Evolutionary conservation across 2,329 filamentous ascomycete species (phyloP), one percentile per base, ranked within the genome.

Genomic region (Pseudogymnoascus sp.): DNA sequence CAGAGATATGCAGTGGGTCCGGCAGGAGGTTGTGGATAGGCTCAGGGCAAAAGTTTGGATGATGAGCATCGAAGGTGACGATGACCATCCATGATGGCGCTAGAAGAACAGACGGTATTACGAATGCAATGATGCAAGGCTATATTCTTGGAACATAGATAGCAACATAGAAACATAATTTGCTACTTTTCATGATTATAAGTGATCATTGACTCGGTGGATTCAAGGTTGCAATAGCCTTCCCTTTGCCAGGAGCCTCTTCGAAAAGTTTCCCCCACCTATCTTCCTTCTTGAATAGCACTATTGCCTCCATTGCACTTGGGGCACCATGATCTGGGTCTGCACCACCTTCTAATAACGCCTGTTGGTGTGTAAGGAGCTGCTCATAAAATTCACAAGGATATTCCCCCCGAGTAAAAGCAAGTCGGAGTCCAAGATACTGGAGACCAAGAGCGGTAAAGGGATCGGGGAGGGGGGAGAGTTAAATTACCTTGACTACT

Each of bases 21-120:
- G 81, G n/a, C 74, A 74, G 40, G 83, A 83, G 67, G 79, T 84
- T 15, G 76, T 86, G 60, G 82, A 84, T 69, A 76, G 77, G 60
- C 70, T 87, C 69, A 81, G 76, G 71, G 80, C 81, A 28, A 77
- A 73, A 21, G 77, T 87, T 19, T 80, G 78, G 77, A 75, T 76
- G 67, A 69, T 71, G 62, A 50, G 40, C 13, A 59, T 61, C 31
- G 64, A 64, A 26, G 33, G 38, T n/a, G 61, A 19, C 28, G 50
- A 57, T 57, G 50, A 57, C 7, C 28, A 57, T 57, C 28, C 17
- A 57, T 57, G 50, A 57, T 13, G 11, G 9, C 15, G 28, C 4
- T 33, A 19, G 13, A 19, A 31, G 33, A 17, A 57, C 33, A 57
- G 50, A 57, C 50, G 50, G 50, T 57, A 57, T 57, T 57, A 57